Evolutionary conservation across 2,329 filamentous ascomycete species (phyloP), one percentile per base, ranked within the genome.

Genomic region (Fusarium sp.): DNA sequence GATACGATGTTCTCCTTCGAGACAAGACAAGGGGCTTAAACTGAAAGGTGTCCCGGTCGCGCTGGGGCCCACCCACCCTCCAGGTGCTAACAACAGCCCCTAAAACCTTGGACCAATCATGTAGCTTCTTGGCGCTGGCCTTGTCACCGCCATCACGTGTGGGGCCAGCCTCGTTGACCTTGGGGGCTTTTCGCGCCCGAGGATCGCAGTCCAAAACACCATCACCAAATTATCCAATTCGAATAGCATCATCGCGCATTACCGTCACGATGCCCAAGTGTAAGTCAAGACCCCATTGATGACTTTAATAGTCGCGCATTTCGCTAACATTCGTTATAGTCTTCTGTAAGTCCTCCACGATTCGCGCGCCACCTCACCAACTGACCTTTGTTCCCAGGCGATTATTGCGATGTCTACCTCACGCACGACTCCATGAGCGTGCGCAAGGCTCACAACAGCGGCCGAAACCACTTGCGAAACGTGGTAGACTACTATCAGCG

Each of bases 401-500:
- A 99, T 85, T 99, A 99, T 86, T 99, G 97, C 90, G 97, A 99
- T 93, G 97, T 99, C 84, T 99, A 99, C 90, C 93, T 99, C 79
- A 99, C 97, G 77, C 97, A 99, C 90, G 97, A 99, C 89, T 98
- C 95, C 54, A 98, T 98, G 96, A 98, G 95, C 86, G 97, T 99
- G 85, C 95, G 97, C 80, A 98, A 98, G 87, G 97, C 97, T 59
- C 97, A 99, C 86, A 99, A 99, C 88, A 93, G 92, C 82, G 97
- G 97, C 73, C 92, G 96, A 80, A 99, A 99, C 86, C 97, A 99
- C 82, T 87, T 99, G 73, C 94, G 97, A 81, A 99, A 99, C 84
- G 97, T 99, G 33, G 93, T 98, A 79, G 95, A 98, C 82, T 99
- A 99, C 86, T 99, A 99, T 84, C 95, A 98, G 86, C 95, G 94